Percentiles rank a stretch among this genome's conserved stretches.
Evolutionary conservation across 257 asterid species (phyloP).

Genomic region (Plantago major): DNA sequence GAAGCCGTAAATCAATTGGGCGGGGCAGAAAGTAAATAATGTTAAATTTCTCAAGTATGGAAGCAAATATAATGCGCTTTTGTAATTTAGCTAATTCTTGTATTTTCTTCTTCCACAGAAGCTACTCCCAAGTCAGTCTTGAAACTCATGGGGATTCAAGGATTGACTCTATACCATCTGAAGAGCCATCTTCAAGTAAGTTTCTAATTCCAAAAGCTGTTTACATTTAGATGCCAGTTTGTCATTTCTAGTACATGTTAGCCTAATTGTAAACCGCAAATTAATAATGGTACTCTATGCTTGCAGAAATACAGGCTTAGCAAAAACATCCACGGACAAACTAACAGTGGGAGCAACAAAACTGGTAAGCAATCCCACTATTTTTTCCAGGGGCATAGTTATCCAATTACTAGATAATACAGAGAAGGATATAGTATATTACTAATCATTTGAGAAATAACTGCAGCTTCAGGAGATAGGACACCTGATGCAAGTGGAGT

Average conservation of each 20-base stretch:
- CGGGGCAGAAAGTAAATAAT: constrained; percentile 88
- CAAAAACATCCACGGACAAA: constrained; percentile 75
- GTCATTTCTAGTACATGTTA: constrained; percentile 11
- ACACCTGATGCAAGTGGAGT: constrained; percentile 46
- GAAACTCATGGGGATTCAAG: constrained; percentile 94
- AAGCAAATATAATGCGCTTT: constrained; percentile 17
- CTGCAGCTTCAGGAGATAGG: constrained; percentile 55
- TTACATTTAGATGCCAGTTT: neutral
- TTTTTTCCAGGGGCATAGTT: constrained; percentile 13
- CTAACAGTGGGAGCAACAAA: constrained; percentile 61
- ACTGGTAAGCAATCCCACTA: constrained; percentile 44
- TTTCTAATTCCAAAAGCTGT: neutral
- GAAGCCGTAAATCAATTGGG: constrained; percentile 98
- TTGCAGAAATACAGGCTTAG: constrained; percentile 89
- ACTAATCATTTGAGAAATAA: constrained; percentile 23
- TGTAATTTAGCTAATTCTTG: constrained; percentile 24
- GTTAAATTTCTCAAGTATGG: constrained; percentile 7
- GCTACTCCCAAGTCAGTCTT: constrained; percentile 97
- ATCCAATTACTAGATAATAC: neutral
- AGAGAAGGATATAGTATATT: constrained; percentile 5
- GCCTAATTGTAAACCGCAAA: neutral
- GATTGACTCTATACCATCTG: constrained; percentile 84
- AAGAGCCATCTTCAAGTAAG: constrained; percentile 97
- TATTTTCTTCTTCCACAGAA: constrained; percentile 48
- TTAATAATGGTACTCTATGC: constrained; percentile 10